Base-by-base conservation (phyloP, 2,329 filamentous ascomycete genomes). In the Calonectria hongkongensis region DNA sequence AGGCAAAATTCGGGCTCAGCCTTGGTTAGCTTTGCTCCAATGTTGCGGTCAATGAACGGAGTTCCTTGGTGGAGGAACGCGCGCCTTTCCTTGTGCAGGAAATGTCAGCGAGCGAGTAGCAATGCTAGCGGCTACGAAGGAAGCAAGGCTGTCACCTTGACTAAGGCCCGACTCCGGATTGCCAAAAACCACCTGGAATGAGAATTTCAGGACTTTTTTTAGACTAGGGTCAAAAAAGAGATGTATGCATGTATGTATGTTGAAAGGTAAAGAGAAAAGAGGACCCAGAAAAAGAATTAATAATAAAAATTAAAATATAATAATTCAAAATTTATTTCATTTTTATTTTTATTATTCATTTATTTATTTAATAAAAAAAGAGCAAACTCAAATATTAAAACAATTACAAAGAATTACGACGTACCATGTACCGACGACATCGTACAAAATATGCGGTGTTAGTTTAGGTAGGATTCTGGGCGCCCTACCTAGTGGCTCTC, bases 21-120 rank as follows among this genome's bases (percentile, higher is more conserved):
- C 21, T 36, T 36, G 41, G 33, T 33, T 33, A 9, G 5, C 30
- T 33, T 41, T 41, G 21, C 33, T 58, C 3, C 4, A 39, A 60
- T 60, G 54, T 60, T 48, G 54, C 54, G 54, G 54, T 60, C 54
- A 60, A 60, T 39, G 30, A 21, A 21, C 21, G 21, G 21, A 27
- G 39, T 41, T 60, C 33, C 25, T 41, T 41, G 36, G 54, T 41
- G 54, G 54, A 60, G 33, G 54, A 60, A 30, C 54, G 21, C 21
- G 54, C 33, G 33, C 54, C 54, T 41, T 60, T 60, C 54, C 54
- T 60, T 41, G 54, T 60, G 54, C 54, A 60, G 54, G 54, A 60
- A 60, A 60, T 60, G 54, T 60, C 54, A 18, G 54, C 54, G 54
- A 60, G 33, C 54, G 54, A 60, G 54, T 60, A 39, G 54, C 36